phyloP scores from a whole-genome alignment of 2,329 filamentous ascomycete species.

The Alternaria hordeiaustralica region DNA sequence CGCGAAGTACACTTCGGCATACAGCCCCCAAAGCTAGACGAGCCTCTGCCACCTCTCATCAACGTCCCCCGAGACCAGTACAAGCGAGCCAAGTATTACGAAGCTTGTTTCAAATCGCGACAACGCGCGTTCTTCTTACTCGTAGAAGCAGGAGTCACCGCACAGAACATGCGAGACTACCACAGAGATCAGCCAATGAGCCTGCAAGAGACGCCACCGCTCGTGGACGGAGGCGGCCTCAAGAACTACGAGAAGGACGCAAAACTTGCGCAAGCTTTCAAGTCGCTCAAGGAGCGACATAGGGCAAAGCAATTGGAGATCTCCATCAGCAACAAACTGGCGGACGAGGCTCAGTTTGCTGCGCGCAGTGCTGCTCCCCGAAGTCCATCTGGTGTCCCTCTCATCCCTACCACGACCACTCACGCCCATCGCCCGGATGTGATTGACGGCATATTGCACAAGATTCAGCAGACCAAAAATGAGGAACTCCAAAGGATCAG shows the following conservation, averaged over 20 bases:
- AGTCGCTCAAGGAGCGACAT: slow-evolving; percentile 21
- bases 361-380: slow-evolving; percentile 8
- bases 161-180: slow-evolving; percentile 39
- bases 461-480: slow-evolving; percentile 4
- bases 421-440: slow-evolving; percentile 9
- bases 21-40: slow-evolving; percentile 29
- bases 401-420: slow-evolving; percentile 33
- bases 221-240: slow-evolving; percentile 25
- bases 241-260: slow-evolving; percentile 36
- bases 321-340: slow-evolving; percentile 34
- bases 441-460: slow-evolving; percentile 13
- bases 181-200: slow-evolving; percentile 25
- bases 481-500: slow-evolving; percentile 17
- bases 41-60: slow-evolving; percentile 37
- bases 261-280: slow-evolving; percentile 23
- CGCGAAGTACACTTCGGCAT: slow-evolving; percentile 42
- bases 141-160: slow-evolving; percentile 38
- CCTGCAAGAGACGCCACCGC: slow-evolving; percentile 30
- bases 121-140: slow-evolving; percentile 39
- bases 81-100: slow-evolving; percentile 35
- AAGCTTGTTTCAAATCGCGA: slow-evolving; percentile 41
- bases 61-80: slow-evolving; percentile 35
- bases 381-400: slow-evolving; percentile 23
- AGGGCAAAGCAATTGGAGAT: slow-evolving; percentile 34
- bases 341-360: slow-evolving; percentile 32